Evolutionary conservation across 257 asterid species (phyloP).

Genomic region (Linaria vulgaris): DNA sequence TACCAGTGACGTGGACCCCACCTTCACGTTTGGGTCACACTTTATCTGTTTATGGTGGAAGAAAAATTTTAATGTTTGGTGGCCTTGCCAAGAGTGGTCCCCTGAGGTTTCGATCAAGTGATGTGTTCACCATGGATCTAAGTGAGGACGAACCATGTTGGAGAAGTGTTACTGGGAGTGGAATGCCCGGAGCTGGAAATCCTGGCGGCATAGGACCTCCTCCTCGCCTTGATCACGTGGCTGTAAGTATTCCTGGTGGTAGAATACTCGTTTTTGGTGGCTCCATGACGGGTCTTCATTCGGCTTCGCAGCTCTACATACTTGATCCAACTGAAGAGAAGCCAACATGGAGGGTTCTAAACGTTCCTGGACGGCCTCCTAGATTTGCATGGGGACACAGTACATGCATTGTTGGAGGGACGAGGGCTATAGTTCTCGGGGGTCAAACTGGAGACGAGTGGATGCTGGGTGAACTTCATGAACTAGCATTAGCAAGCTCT

Average conservation of each 20-base stretch:
- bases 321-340: slow-evolving; percentile 94
- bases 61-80: slow-evolving; percentile 91
- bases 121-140: slow-evolving; percentile 88
- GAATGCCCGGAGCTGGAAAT: slow-evolving; percentile 94
- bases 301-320: slow-evolving; percentile 89
- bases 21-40: slow-evolving; percentile 95
- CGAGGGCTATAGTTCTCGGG: slow-evolving; percentile 87
- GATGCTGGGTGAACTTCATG: slow-evolving; percentile 91
- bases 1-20: slow-evolving; percentile 86
- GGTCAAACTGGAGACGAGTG: slow-evolving; percentile 96
- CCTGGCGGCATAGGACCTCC: slow-evolving; percentile 97
- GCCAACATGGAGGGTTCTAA: slow-evolving; percentile 93
- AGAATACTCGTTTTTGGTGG: slow-evolving; percentile 86
- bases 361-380: slow-evolving; percentile 85
- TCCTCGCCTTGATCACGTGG: slow-evolving; percentile 96
- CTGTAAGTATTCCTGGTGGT: slow-evolving; percentile 89
- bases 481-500: slow-evolving; percentile 74
- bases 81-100: slow-evolving; percentile 87
- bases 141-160: slow-evolving; percentile 90
- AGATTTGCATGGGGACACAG: slow-evolving; percentile 95
- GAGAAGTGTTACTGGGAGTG: slow-evolving; percentile 87
- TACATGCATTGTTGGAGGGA: slow-evolving; percentile 91
- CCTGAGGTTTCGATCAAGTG: slow-evolving; percentile 85
- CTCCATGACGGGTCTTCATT: slow-evolving; percentile 95
- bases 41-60: slow-evolving; percentile 72